Percentiles rank a stretch among this genome's conserved stretches.
phyloP scores from a whole-genome alignment of 2,329 filamentous ascomycete genomes.

The Chrysoporthe cubensis region DNA sequence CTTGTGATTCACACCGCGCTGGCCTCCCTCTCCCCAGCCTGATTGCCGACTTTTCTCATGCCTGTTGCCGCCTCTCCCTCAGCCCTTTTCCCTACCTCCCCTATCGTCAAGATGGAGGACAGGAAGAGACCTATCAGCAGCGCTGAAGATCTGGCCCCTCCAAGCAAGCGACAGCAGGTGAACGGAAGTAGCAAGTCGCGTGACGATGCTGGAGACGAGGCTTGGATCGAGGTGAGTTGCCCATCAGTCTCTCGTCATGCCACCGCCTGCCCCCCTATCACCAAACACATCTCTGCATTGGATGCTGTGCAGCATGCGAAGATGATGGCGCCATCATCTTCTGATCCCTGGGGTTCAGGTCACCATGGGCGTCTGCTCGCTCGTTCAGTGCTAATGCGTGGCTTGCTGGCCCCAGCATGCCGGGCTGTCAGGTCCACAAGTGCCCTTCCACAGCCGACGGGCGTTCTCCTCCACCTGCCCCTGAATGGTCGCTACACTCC shows the following conservation, averaged over 20 bases:
- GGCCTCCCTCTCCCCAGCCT: constrained; percentile 54
- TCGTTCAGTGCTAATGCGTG: constrained; percentile 48
- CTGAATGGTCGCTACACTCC: constrained; percentile 29
- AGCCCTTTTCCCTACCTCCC: constrained; percentile 75
- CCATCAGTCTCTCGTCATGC: constrained; percentile 32
- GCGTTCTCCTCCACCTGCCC: constrained; percentile 22
- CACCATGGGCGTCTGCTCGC: constrained; percentile 34
- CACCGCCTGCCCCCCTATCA: constrained; percentile 1
- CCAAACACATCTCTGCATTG: constrained; percentile 12
- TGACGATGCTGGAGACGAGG: constrained; percentile 62
- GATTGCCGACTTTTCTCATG: constrained; percentile 68
- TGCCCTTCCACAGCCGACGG: constrained; percentile 26
- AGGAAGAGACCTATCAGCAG: constrained; percentile 90
- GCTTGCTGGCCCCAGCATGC: constrained; percentile 48
- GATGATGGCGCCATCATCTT: neutral
- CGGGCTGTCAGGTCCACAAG: constrained; percentile 39
- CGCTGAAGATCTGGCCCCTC: constrained; percentile 82
- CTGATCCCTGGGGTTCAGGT: constrained; percentile 32
- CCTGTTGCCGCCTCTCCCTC: constrained; percentile 77
- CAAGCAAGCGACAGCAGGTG: constrained; percentile 87
- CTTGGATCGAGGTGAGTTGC: constrained; percentile 69
- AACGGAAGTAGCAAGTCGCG: constrained; percentile 71
- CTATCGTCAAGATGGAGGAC: constrained; percentile 97
- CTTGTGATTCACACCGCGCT: constrained; percentile 32
- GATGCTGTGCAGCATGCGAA: neutral